Evolutionary conservation across 148 eudicot species (phyloP).

Genomic region (Rhododendron henanense): DNA sequence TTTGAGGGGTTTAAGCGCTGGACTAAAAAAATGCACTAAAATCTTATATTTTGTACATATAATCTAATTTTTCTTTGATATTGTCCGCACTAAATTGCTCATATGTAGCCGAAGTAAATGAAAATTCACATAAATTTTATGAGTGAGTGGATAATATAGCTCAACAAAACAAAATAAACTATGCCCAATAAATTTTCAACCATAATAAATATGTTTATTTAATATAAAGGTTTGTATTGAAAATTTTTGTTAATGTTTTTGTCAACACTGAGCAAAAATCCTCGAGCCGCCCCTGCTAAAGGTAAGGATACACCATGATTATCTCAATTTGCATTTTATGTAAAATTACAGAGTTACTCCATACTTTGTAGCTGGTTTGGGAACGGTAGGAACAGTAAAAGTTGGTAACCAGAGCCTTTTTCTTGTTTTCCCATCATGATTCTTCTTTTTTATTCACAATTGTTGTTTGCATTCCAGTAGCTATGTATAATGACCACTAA

Average conservation of each 20-base stretch:
- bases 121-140: not conserved
- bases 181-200: not conserved
- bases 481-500: slow-evolving; percentile 10
- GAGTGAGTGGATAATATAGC: not conserved
- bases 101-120: not conserved
- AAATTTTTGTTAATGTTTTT: too few species aligned
- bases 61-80: too few species aligned
- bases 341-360: not conserved
- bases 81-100: not conserved
- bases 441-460: not conserved
- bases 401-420: not conserved
- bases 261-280: not conserved
- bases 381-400: not conserved
- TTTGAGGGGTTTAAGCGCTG: not conserved
- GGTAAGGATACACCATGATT: slow-evolving; percentile 1
- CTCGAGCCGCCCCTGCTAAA: not conserved
- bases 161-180: not conserved
- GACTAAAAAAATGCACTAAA: not conserved
- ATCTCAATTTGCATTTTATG: slow-evolving; percentile 2
- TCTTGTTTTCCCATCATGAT: not conserved
- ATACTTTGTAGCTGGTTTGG: not conserved
- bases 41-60: not conserved
- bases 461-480: not conserved
- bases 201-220: not conserved
- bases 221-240: too few species aligned